phyloP scores from a whole-genome alignment of 2,329 filamentous ascomycete genomes.

The Sporothrix mexicana region DNA sequence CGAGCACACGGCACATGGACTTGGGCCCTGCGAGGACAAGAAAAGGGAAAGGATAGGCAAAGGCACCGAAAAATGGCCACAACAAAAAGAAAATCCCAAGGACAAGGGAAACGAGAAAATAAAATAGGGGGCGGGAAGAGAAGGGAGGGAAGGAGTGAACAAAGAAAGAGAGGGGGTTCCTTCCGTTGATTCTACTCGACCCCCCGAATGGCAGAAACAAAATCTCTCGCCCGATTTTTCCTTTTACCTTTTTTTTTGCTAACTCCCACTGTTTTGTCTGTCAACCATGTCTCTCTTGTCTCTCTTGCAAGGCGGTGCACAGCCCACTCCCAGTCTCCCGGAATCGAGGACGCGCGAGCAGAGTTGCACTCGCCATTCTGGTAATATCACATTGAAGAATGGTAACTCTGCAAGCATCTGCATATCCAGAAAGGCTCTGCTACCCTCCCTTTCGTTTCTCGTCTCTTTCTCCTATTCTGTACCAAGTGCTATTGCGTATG shows the following conservation, averaged over 20 bases:
- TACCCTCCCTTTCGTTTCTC: not conserved
- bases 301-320: constrained; percentile 21
- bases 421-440: too few species aligned
- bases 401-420: not conserved
- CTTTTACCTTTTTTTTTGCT: not conserved
- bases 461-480: not conserved
- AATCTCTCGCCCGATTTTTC: not conserved
- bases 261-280: not conserved
- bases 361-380: not conserved
- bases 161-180: not conserved
- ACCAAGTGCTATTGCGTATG: too few species aligned
- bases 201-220: not conserved
- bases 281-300: not conserved
- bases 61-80: not conserved
- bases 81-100: not conserved
- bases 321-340: constrained; percentile 28
- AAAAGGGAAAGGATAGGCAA: constrained; percentile 25
- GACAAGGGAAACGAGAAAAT: constrained; percentile 9
- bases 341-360: constrained; percentile 16
- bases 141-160: constrained; percentile 5
- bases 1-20: constrained; percentile 19
- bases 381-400: not conserved
- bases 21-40: constrained; percentile 8
- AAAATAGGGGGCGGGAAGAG: not conserved
- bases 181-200: not conserved